phyloP scores from a whole-genome alignment of 2,329 filamentous ascomycete genomes.

The Didymella pomorum region DNA sequence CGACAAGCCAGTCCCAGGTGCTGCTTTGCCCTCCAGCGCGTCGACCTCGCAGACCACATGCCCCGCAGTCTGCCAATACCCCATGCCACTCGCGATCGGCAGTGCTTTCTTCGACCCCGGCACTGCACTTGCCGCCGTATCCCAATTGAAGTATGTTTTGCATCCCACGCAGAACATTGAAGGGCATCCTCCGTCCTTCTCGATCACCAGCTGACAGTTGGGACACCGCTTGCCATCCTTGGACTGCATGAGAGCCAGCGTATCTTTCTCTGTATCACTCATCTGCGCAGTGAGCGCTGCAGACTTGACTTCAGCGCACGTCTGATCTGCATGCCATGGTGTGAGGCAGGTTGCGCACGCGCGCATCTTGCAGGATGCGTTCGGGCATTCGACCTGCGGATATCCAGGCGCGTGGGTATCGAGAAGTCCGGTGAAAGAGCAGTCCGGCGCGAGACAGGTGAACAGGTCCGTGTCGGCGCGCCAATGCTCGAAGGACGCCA shows the following conservation, averaged over 20 bases:
- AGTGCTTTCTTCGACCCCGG: slow-evolving; percentile 28
- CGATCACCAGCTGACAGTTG: slow-evolving; percentile 42
- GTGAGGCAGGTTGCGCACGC: slow-evolving; percentile 34
- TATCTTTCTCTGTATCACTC: slow-evolving; percentile 32
- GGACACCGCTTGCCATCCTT: slow-evolving; percentile 41
- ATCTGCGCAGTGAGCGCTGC: slow-evolving; percentile 31
- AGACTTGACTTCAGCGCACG: slow-evolving; percentile 35
- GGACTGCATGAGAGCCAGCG: slow-evolving; percentile 33
- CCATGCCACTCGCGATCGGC: not conserved
- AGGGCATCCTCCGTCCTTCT: slow-evolving; percentile 42
- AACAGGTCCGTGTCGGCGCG: slow-evolving; percentile 21
- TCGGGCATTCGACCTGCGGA: slow-evolving; percentile 35
- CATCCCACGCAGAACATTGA: slow-evolving; percentile 37
- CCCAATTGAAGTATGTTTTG: slow-evolving; percentile 40
- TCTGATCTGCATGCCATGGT: slow-evolving; percentile 36
- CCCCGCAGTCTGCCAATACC: slow-evolving; percentile 5
- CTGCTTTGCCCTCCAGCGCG: not conserved
- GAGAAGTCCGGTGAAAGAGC: slow-evolving; percentile 26
- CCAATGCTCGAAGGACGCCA: slow-evolving; percentile 37
- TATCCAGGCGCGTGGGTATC: slow-evolving; percentile 31
- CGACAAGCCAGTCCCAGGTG: not conserved
- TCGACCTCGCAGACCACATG: slow-evolving; percentile 14
- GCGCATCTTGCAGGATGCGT: slow-evolving; percentile 26
- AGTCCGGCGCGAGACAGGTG: slow-evolving; percentile 29
- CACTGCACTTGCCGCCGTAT: slow-evolving; percentile 33